phyloP scores from a whole-genome alignment of 2,329 filamentous ascomycete species.

The Stemphylium lycopersici region DNA sequence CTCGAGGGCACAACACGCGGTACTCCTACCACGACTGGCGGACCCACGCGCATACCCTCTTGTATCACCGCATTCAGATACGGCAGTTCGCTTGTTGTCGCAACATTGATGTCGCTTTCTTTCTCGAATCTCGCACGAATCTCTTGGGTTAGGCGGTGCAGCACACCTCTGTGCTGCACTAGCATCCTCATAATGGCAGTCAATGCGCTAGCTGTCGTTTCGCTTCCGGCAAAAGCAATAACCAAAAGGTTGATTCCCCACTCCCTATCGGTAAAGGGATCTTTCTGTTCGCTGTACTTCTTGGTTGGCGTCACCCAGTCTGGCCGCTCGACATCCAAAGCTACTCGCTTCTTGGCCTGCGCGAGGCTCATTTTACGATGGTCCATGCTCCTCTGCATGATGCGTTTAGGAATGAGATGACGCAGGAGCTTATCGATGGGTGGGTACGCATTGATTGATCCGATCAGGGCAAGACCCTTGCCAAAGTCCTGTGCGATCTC shows the following conservation, averaged over 20 bases:
- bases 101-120: conserved; percentile 32
- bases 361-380: conserved; percentile 33
- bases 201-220: conserved; percentile 52
- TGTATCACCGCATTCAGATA: conserved; percentile 46
- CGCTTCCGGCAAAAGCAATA: conserved; percentile 52
- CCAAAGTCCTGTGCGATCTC: conserved; percentile 34
- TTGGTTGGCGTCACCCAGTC: conserved; percentile 39
- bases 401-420: conserved; percentile 31
- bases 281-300: conserved; percentile 29
- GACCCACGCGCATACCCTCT: conserved; percentile 46
- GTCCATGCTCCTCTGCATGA: conserved; percentile 28
- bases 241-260: conserved; percentile 48
- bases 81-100: conserved; percentile 21
- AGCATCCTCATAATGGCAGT: conserved; percentile 44
- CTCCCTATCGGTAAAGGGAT: conserved; percentile 32
- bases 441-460: conserved; percentile 32
- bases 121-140: conserved; percentile 30
- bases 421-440: conserved; percentile 31
- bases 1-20: conserved; percentile 29
- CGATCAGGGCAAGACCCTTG: conserved; percentile 39
- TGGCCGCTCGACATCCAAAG: conserved; percentile 24
- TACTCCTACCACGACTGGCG: conserved; percentile 25
- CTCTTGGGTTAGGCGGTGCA: conserved; percentile 34
- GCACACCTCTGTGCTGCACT: conserved; percentile 33
- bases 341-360: conserved; percentile 32